Conservation (phyloP, 371 early-diverging fungal species). For the Choanephora cucurbitarum region DNA sequence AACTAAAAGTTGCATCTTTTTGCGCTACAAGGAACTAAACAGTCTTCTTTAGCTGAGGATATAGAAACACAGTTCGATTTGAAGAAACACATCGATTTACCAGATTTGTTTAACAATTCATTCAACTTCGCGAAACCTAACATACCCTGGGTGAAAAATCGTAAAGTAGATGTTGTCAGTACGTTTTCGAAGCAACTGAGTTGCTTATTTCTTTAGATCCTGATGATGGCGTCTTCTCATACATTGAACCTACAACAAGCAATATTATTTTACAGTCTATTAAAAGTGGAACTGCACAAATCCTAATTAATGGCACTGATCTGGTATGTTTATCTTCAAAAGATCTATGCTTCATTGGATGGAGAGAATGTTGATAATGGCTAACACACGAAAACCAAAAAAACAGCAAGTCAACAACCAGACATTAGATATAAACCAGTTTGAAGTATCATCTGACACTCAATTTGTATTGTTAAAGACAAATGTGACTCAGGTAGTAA, state of each 20-base stretch:
- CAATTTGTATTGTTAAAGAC: conserved; percentile 75
- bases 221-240: conserved; percentile 54
- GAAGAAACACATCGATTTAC: conserved; percentile 42
- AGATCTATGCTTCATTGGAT: too few species aligned
- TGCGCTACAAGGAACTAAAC: too few species aligned
- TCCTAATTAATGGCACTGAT: conserved; percentile 32
- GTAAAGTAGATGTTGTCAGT: conserved; percentile 16
- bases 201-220: conserved; percentile 25
- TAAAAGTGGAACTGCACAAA: conserved; percentile 25
- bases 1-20: too few species aligned
- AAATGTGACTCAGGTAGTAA: conserved; percentile 51
- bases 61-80: not conserved
- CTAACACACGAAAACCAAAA: not conserved
- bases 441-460: conserved; percentile 75
- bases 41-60: conserved; percentile 1
- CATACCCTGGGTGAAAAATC: conserved; percentile 57
- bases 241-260: conserved; percentile 35
- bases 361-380: not conserved
- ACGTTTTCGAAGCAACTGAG: not conserved
- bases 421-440: conserved; percentile 37
- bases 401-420: conserved; percentile 22
- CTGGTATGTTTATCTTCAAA: conserved; percentile 21
- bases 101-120: conserved; percentile 56
- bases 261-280: conserved; percentile 51
- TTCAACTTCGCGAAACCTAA: conserved; percentile 43